Base-by-base conservation (phyloP, 1,284 basidiomycete genomes). In the Rhodotorula sp. region DNA sequence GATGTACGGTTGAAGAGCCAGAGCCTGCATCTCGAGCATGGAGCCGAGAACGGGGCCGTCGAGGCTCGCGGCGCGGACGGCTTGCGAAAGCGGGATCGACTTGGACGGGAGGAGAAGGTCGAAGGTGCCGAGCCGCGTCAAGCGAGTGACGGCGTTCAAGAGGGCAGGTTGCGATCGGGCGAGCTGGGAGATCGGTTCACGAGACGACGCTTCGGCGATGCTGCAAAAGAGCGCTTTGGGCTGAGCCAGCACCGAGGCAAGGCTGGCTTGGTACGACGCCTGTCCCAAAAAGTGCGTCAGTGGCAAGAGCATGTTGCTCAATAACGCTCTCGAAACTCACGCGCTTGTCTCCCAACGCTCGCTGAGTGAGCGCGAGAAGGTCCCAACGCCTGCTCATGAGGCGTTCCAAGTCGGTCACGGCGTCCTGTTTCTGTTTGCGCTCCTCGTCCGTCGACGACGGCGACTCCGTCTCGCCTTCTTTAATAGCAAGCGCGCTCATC, bases 371-470 rank as follows among this genome's bases (percentile, higher is more conserved):
- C 24, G 63, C 76, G 4, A 75, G 33, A 33, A 77, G 44, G 58
- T 77, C 72, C 62, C 66, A 76, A 42, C 74, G 62, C 30, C 66
- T 10, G 1, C 30, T 33, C 66, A 59, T 63, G 22, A 63, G 14
- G 30, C 68, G 70, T 58, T 63, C 44, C 29, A 61, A 29, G 18
- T 71, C 65, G 51, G 53, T 54, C 56, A 60, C 20, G 42, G 69
- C 45, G 24, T 72, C 71, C 20, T 77, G 71, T 24, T 80, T 58
- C n/a, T 75, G 72, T 42, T 42, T 42, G 6, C 14, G 70, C 44
- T 22, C 76, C 67, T 20, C 77, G n/a, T 6, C 60, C 56, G 4
- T 75, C 76, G 2, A 10, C 4, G 15, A 79, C 77, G 2, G 33
- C 64, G 22, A 68, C 67, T 42, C 55, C 17, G 75, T 76, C 51